A percentile compares a stretch with the other conserved stretches of the same genome.
Evolutionary conservation across 2,329 filamentous ascomycete species (phyloP).

Genomic region (Aspergillus brasiliensis): DNA sequence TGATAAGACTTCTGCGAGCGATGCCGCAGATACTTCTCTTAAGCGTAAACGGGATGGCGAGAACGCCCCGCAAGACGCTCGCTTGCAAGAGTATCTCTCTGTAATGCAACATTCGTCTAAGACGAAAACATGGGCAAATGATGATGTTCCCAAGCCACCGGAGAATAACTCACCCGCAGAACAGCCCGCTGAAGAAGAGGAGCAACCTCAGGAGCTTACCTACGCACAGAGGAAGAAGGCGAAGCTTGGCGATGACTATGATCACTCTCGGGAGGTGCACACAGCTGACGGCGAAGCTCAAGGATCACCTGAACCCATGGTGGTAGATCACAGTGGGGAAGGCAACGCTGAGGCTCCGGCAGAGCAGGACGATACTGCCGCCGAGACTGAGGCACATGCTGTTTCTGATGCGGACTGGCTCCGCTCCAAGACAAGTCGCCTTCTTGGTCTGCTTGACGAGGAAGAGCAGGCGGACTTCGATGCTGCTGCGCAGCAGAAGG

Average conservation of each 20-base stretch:
- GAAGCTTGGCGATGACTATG: constrained; percentile 60
- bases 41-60: constrained; percentile 50
- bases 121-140: constrained; percentile 64
- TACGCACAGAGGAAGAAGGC: constrained; percentile 46
- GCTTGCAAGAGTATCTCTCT: constrained; percentile 81
- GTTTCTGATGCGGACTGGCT: constrained; percentile 86
- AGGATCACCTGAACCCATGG: constrained; percentile 27
- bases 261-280: constrained; percentile 49
- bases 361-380: constrained; percentile 24
- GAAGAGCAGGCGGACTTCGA: constrained; percentile 49
- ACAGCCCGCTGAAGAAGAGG: constrained; percentile 22
- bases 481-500: constrained; percentile 30
- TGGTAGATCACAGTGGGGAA: constrained; percentile 25
- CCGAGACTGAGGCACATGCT: constrained; percentile 35
- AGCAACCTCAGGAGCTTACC: constrained; percentile 37
- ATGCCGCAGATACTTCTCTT: constrained; percentile 32
- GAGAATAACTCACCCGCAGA: constrained; percentile 23
- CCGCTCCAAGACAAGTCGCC: constrained; percentile 80
- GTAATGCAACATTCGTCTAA: constrained; percentile 74
- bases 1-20: constrained; percentile 25
- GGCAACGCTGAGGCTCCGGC: constrained; percentile 18
- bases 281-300: constrained; percentile 3
- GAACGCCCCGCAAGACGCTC: constrained; percentile 71
- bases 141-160: constrained; percentile 36
- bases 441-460: constrained; percentile 81